These are phyloP conservation scores for Penicillium sp. DNA, from an alignment of 2,329 filamentous ascomycete genomes.

Conservation along the genomic window DNA sequence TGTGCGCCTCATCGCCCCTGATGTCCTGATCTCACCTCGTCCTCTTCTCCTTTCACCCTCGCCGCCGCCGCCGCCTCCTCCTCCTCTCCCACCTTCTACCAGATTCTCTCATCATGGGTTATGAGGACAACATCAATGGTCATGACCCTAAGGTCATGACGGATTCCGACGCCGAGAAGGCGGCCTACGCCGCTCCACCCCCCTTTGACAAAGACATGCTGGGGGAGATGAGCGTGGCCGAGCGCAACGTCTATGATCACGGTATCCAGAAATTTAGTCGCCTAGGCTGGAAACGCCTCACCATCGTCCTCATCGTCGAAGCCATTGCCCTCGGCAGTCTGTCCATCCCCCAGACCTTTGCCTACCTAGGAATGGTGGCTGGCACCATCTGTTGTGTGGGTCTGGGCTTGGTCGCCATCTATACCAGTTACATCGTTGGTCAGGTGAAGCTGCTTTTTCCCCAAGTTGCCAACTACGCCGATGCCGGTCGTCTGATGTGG, in stretches of 20 bases:
- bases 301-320: slow-evolving; percentile 14
- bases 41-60: not conserved
- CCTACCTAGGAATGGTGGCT: slow-evolving; percentile 13
- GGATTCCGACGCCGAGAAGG: slow-evolving; percentile 19
- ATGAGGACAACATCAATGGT: slow-evolving; percentile 21
- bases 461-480: slow-evolving; percentile 47
- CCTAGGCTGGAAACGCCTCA: slow-evolving; percentile 5
- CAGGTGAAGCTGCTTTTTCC: slow-evolving; percentile 42
- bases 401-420: slow-evolving; percentile 13
- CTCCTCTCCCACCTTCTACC: not conserved
- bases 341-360: slow-evolving; percentile 13
- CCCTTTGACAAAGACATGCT: slow-evolving; percentile 21
- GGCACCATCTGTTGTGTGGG: slow-evolving; percentile 13
- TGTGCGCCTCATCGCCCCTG: not conserved
- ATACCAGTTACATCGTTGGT: slow-evolving; percentile 47
- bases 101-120: slow-evolving; percentile 17
- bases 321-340: slow-evolving; percentile 15
- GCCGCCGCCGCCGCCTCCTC: not conserved
- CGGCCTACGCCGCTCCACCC: slow-evolving; percentile 17
- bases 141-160: slow-evolving; percentile 19
- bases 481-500: slow-evolving; percentile 48
- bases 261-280: slow-evolving; percentile 14
- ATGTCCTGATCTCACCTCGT: not conserved
- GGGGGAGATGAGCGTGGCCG: slow-evolving; percentile 11
- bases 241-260: slow-evolving; percentile 7